These are phyloP conservation scores for Sarocladium kiliense DNA, from an alignment of 2,329 filamentous ascomycete species.

Conservation along the genomic window DNA sequence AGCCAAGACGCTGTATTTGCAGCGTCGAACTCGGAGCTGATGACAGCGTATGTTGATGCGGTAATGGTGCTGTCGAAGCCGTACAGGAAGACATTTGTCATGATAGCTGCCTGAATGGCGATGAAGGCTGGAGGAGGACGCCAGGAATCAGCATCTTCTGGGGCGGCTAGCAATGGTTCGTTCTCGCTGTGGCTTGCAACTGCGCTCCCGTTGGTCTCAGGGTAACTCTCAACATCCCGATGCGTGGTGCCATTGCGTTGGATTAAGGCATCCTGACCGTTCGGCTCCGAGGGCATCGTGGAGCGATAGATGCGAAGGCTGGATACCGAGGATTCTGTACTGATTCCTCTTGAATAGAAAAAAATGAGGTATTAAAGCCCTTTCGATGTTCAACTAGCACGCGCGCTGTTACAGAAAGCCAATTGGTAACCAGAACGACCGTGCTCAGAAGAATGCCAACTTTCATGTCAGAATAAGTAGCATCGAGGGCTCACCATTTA, in stretches of 20 bases:
- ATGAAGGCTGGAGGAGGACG: constrained; percentile 46
- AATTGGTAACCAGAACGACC: too few species aligned
- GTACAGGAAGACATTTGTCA: constrained; percentile 50
- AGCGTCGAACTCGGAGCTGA: constrained; percentile 68
- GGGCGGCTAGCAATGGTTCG: not conserved
- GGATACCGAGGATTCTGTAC: too few species aligned
- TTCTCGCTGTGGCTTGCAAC: not conserved
- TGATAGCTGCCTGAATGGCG: constrained; percentile 57
- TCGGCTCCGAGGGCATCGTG: not conserved
- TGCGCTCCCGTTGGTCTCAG: not conserved
- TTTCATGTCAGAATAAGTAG: too few species aligned
- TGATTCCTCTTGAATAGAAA: too few species aligned
- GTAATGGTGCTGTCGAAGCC: constrained; percentile 71
- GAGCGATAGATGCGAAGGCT: too few species aligned
- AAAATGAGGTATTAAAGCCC: too few species aligned
- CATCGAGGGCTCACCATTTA: too few species aligned
- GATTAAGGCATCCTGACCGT: not conserved
- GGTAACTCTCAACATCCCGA: not conserved
- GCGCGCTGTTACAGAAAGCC: too few species aligned
- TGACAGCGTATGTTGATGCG: constrained; percentile 67
- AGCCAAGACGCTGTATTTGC: constrained; percentile 72
- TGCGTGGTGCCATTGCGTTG: not conserved
- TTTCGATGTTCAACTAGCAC: too few species aligned
- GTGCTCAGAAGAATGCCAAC: too few species aligned
- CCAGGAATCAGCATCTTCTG: constrained; percentile 29